Conservation (phyloP, 78 protist genomes). For the Protostelium mycophagum region DNA sequence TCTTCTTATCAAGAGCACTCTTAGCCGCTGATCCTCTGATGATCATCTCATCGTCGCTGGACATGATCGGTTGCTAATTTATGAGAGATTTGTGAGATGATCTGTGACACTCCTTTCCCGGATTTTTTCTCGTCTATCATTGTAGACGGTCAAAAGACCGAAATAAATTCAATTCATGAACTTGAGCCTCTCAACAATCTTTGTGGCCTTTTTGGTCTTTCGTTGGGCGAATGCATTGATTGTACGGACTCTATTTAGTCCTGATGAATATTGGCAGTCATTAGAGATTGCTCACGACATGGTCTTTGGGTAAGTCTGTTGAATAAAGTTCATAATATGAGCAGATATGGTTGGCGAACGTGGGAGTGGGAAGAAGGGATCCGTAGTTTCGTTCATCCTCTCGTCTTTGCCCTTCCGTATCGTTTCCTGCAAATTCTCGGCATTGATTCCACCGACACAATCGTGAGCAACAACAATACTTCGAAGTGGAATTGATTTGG, state of each 20-base stretch:
- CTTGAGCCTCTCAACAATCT: no score
- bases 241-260: conserved; percentile 15
- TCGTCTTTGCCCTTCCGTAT: not conserved
- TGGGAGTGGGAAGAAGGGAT: conserved; percentile 31
- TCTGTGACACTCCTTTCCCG: no score
- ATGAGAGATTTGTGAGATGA: no score
- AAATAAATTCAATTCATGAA: no score
- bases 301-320: conserved; percentile 14
- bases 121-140: no score
- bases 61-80: no score
- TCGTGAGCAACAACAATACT: not conserved
- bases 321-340: not conserved
- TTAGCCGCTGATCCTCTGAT: no score
- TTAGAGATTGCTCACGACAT: conserved; percentile 38
- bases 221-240: not conserved
- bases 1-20: no score
- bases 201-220: not conserved
- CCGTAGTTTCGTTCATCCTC: conserved; percentile 1
- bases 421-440: not conserved
- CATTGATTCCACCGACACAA: not conserved
- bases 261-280: conserved; percentile 62
- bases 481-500: not conserved
- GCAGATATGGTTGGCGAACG: not conserved
- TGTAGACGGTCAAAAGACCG: no score
- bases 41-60: no score